These are phyloP conservation scores for Suillus discolor DNA, from an alignment of 768 basidiomycete genomes.

Conservation along the genomic window DNA sequence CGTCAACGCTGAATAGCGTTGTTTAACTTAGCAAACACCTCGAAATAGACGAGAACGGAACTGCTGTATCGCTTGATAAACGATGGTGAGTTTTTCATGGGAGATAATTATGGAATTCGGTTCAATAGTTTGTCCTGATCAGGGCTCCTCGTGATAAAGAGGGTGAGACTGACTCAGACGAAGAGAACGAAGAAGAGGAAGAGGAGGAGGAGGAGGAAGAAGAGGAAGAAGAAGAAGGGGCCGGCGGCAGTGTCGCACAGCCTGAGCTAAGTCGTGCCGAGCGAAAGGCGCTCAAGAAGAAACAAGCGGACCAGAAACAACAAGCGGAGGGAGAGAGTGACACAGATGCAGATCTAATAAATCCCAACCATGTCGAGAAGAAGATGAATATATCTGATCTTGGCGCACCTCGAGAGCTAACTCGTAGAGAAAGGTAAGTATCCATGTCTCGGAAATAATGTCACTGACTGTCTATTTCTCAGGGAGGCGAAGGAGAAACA, in stretches of 20 bases:
- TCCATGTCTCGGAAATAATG: constrained; percentile 2
- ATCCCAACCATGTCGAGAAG: constrained; percentile 78
- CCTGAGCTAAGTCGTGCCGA: constrained; percentile 72
- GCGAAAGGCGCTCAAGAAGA: constrained; percentile 83
- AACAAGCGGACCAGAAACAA: constrained; percentile 51
- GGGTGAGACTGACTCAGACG: constrained; percentile 37
- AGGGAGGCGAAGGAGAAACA: constrained; percentile 94
- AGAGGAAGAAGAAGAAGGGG: constrained; percentile 41
- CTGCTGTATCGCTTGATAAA: constrained; percentile 49
- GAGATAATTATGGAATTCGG: neutral
- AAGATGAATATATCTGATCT: constrained; percentile 78
- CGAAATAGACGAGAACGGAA: constrained; percentile 57
- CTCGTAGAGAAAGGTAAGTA: constrained; percentile 65
- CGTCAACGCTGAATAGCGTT: constrained; percentile 14
- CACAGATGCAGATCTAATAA: constrained; percentile 72
- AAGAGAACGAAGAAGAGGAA: constrained; percentile 41
- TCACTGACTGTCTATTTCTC: neutral
- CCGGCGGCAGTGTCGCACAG: constrained; percentile 32
- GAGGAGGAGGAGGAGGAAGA: constrained; percentile 45
- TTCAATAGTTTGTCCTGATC: neutral
- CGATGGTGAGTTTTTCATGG: constrained; percentile 41
- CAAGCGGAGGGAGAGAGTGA: constrained; percentile 51
- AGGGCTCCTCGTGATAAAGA: constrained; percentile 44
- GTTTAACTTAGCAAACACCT: constrained; percentile 55
- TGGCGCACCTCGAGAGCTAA: constrained; percentile 59